Base-by-base conservation (phyloP, 371 early-diverging fungal genomes). In the Chytridium lagenaria region DNA sequence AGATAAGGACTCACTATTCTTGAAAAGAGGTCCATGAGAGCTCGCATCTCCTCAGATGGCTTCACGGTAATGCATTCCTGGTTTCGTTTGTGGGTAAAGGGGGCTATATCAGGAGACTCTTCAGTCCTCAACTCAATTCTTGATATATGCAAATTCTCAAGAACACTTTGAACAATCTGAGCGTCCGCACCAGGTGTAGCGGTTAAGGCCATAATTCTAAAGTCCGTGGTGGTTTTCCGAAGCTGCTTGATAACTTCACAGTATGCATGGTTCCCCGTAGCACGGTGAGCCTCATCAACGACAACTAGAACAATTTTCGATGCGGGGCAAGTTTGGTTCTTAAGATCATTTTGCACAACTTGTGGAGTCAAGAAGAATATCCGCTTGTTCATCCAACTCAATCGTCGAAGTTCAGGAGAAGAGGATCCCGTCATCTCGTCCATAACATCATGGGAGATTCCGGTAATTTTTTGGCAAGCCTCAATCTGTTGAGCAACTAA, bases 321-420 rank as follows among this genome's bases (percentile, higher is more conserved):
- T 23, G 79, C 73, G 7, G 81, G 79, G 65, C 81, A 83, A 19
- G 67, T 81, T 2, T 68, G 80, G 2, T 61, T 23, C 10, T 73
- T 77, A 31, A 98, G 70, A 73, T 98, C 98, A 70, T 97, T 96
- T 44, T 94, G 89, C 26, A 96, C 73, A 0, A 91, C 87, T 73
- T 98, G 96, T 0, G 98, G 97, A 12, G 98, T 98, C 3, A 92
- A 78, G 80, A 94, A 98, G 66, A 95, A 92, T 23, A 95, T 92
- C 1, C 82, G 72, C 65, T 82, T 82, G 5, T 65, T 28, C n/a
- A 40, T 28, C 86, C 84, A 84, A 39, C 69, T 68, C 36, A 59
- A 50, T 5, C 63, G 59, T 22, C 97, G 85, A 10, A 80, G 67
- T 19, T 86, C 89, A 2, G 90, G 85, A 77, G 73, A 26, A 76